phyloP scores from a whole-genome alignment of 108 stramenopile genomes.

The Cyclostephanos tholiformis region DNA sequence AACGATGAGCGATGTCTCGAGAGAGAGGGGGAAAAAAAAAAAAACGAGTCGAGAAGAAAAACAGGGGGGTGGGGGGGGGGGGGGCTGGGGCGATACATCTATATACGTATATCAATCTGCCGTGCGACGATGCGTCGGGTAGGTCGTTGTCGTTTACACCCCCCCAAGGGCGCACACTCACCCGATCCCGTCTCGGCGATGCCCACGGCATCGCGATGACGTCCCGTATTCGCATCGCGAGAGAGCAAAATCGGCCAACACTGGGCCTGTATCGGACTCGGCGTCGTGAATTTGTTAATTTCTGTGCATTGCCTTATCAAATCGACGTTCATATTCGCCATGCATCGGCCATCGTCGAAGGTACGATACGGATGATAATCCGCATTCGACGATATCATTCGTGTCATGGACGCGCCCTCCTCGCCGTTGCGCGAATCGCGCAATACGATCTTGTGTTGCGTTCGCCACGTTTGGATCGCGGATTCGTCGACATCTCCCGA shows the following conservation, averaged over 20 bases:
- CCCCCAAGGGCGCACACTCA: too few species aligned
- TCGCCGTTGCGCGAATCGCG: slow-evolving; percentile 63
- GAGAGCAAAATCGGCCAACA: slow-evolving; percentile 81
- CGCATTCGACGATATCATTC: slow-evolving; percentile 38
- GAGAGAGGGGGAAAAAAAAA: too few species aligned
- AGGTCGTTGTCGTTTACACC: too few species aligned
- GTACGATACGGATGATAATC: slow-evolving; percentile 64
- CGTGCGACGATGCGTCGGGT: too few species aligned
- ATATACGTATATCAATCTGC: too few species aligned
- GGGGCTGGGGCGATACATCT: too few species aligned
- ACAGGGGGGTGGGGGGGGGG: too few species aligned
- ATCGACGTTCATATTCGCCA: slow-evolving; percentile 41
- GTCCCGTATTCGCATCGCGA: slow-evolving; percentile 26
- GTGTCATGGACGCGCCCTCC: slow-evolving; percentile 54
- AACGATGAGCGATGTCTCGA: too few species aligned
- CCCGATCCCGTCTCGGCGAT: slow-evolving; percentile 98
- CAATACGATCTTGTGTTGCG: slow-evolving; percentile 84
- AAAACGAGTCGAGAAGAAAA: too few species aligned
- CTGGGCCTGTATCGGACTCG: slow-evolving; percentile 97
- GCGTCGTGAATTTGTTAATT: slow-evolving; percentile 80
- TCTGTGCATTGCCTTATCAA: slow-evolving; percentile 78
- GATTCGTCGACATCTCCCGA: slow-evolving; percentile 19
- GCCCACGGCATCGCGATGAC: slow-evolving; percentile 80
- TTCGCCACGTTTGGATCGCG: slow-evolving; percentile 69
- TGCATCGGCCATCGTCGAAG: slow-evolving; percentile 67